phyloP scores from a whole-genome alignment of 129 eudicot species.

The Chrysanthemum makinoi region DNA sequence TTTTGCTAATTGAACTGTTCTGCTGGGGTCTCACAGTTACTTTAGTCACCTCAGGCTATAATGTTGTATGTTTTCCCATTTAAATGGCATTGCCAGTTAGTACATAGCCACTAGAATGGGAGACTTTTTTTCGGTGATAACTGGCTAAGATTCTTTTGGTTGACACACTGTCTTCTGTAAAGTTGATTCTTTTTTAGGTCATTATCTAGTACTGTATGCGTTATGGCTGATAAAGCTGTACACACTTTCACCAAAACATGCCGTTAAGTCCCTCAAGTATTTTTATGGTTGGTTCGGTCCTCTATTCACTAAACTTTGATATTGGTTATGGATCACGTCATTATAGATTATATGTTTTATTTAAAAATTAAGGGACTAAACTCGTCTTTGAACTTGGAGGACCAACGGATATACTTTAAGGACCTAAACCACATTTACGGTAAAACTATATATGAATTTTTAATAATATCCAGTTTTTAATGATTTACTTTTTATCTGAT shows the following conservation, averaged over 20 bases:
- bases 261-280: background rate
- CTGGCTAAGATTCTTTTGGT: conserved; percentile 15
- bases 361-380: no score
- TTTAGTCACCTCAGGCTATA: background rate
- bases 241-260: background rate
- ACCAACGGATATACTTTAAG: no score
- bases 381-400: no score
- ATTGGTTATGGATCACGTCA: no score
- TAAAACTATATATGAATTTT: background rate
- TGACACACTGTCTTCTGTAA: conserved; percentile 1
- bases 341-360: no score
- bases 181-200: background rate
- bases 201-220: background rate
- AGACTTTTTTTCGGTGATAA: background rate
- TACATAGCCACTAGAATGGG: background rate
- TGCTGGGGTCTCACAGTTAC: background rate
- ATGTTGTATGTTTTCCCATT: background rate
- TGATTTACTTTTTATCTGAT: conserved; percentile 1
- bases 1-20: background rate
- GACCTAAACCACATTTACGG: no score
- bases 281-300: no score
- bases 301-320: no score
- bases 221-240: background rate
- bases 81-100: background rate
- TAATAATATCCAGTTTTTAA: background rate